These are phyloP conservation scores for Rhizopus sp. DNA, from an alignment of 371 early-diverging fungal species.

Conservation along the genomic window DNA sequence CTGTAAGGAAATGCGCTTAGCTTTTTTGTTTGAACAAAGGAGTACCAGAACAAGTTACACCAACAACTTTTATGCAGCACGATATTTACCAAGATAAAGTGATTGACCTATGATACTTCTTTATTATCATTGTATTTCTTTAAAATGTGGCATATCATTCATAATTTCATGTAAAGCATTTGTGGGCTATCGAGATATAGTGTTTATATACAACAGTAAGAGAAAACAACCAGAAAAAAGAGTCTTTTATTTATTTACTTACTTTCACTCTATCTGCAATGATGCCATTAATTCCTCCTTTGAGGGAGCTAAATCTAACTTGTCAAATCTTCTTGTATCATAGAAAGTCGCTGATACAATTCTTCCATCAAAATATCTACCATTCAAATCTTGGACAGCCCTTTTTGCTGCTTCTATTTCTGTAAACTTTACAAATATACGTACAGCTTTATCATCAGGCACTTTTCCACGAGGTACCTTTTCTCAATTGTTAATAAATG, in stretches of 20 bases:
- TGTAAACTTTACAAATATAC: slow-evolving; percentile 74
- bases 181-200: too few relatives aligned
- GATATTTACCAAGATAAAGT: too few relatives aligned
- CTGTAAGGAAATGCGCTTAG: too few relatives aligned
- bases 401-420: slow-evolving; percentile 49
- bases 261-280: too few relatives aligned
- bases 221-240: too few relatives aligned
- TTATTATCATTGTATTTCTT: too few relatives aligned
- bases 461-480: slow-evolving; percentile 54
- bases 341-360: slow-evolving; percentile 62
- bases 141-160: too few relatives aligned
- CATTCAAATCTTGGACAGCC: slow-evolving; percentile 66
- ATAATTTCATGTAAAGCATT: too few relatives aligned
- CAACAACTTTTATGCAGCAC: too few relatives aligned
- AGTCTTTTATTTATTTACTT: too few relatives aligned
- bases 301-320: slow-evolving; percentile 59
- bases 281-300: slow-evolving; percentile 32
- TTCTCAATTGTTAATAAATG: neutral
- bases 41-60: slow-evolving; percentile 3
- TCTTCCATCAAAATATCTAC: slow-evolving; percentile 79
- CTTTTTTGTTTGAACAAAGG: slow-evolving; percentile 5
- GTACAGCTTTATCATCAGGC: slow-evolving; percentile 63
- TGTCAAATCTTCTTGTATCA: slow-evolving; percentile 55
- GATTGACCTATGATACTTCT: too few relatives aligned
- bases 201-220: too few relatives aligned